Base-by-base conservation (phyloP, 2,329 filamentous ascomycete species). In the Colletotrichum ledebouriae region DNA sequence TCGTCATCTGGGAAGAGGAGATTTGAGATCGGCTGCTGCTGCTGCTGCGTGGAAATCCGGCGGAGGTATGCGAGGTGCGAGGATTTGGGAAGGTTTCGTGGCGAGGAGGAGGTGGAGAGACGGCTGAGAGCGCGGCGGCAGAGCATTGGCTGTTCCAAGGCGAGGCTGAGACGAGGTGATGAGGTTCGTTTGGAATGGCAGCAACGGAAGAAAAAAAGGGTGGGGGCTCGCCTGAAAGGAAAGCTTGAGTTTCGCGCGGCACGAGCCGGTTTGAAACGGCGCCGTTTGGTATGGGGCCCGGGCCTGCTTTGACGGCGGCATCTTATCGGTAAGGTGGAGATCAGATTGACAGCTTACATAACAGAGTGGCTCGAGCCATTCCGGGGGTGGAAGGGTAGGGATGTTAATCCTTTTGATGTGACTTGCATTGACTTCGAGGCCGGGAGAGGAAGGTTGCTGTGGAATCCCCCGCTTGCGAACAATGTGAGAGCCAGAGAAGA, bases 1-100 rank as follows among this genome's bases (percentile, higher is more conserved):
- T 64, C 65, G 15, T 60, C 41, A 22, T 56, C 17, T 22, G 66
- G 55, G 25, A 68, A 68, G 15, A 59, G 61, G 9, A 68, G 42
- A 11, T 53, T 22, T n/a, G 61, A 50, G 10, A 25, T 29, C 17
- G 15, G 42, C 37, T 29, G 47, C 41, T 61, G 47, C n/a, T 13
- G 61, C 11, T 22, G 33, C 49, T 52, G 49, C 29, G 29, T 52
- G 49, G 6, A 41, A 39, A 44, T 12, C 12, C 4, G 42, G 10
- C 9, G 22, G 17, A 2, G 47, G 47, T 25, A 7, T 46, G 29
- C 33, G 44, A 47, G 20, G n/a, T n/a, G n/a, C 22, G 25, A 7
- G 29, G 6, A 29, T 29, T 7, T 29, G 13, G 29, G 12, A 11
- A 53, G 53, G 13, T 10, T 9, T 49, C 15, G 41, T 4, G 33